Evolutionary conservation across 192 early-diverging fungal genomes (phyloP).

Genomic region (Podila clonocystis): DNA sequence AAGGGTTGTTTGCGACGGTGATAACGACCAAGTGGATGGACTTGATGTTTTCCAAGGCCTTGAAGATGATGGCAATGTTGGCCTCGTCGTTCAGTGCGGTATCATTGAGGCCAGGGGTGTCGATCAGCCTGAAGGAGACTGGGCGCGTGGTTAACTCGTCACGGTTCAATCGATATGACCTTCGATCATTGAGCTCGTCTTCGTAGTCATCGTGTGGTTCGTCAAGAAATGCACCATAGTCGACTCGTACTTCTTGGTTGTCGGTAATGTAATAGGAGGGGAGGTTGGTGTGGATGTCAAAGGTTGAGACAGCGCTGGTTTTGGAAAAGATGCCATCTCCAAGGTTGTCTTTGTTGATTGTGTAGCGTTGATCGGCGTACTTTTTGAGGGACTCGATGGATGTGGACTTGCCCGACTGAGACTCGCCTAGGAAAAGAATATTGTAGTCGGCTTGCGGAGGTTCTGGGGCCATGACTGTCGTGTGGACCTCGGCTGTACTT

Average conservation of each 20-base stretch:
- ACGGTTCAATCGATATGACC: neutral
- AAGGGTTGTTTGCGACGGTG: neutral
- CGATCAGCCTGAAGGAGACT: neutral
- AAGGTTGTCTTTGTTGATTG: too few species aligned
- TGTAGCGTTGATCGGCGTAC: too few species aligned
- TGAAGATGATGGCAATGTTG: neutral
- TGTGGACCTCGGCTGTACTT: too few species aligned
- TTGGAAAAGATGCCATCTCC: too few species aligned
- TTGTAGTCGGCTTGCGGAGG: neutral
- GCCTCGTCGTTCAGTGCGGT: neutral
- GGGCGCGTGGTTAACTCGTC: neutral
- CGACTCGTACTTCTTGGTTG: too few species aligned
- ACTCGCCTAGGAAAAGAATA: neutral
- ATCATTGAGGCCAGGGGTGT: neutral
- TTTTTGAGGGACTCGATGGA: too few species aligned
- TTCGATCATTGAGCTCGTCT: neutral
- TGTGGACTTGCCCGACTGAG: neutral
- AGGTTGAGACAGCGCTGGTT: too few species aligned
- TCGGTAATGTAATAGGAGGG: too few species aligned
- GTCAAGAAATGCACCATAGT: too few species aligned
- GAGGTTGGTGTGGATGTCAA: too few species aligned
- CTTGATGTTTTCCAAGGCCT: neutral
- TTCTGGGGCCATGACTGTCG: neutral
- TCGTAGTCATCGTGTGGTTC: neutral
- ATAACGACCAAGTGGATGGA: neutral